These are phyloP conservation scores for Kodamaea lidongshanica DNA, from an alignment of 805 yeast genomes.

Conservation along the genomic window DNA sequence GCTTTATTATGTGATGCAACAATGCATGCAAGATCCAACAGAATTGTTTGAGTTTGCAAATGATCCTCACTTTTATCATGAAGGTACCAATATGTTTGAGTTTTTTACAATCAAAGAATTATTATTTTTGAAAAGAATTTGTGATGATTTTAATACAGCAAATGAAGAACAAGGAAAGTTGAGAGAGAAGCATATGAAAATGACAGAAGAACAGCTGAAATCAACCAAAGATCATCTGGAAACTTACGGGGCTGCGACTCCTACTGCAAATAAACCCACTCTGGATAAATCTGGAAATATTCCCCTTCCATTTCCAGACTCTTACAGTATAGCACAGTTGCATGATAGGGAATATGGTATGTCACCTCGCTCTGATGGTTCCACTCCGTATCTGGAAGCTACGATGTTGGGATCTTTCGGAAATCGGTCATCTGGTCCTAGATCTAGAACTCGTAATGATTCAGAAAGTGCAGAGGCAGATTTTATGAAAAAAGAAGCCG, in stretches of 20 bases:
- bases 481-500: too few relatives aligned
- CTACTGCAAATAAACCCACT: too few relatives aligned
- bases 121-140: constrained; percentile 28
- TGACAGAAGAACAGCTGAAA: not conserved
- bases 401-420: not conserved
- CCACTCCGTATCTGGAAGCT: constrained; percentile 2
- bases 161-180: constrained; percentile 20
- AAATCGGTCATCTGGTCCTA: too few relatives aligned
- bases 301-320: constrained; percentile 7
- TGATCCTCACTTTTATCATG: constrained; percentile 25
- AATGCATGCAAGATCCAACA: constrained; percentile 37
- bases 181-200: constrained; percentile 2
- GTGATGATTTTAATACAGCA: constrained; percentile 35
- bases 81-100: constrained; percentile 35
- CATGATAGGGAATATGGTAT: constrained; percentile 1
- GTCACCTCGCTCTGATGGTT: constrained; percentile 1
- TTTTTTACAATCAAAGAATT: constrained; percentile 32
- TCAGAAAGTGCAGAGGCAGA: too few relatives aligned
- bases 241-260: too few relatives aligned
- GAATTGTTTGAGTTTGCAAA: constrained; percentile 27
- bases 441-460: too few relatives aligned
- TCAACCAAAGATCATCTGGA: not conserved
- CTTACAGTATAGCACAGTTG: constrained; percentile 4
- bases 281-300: too few relatives aligned
- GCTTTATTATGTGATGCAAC: constrained; percentile 34